These are phyloP conservation scores for Neurospora discreta DNA, from an alignment of 495 filamentous ascomycete species.

Conservation along the genomic window DNA sequence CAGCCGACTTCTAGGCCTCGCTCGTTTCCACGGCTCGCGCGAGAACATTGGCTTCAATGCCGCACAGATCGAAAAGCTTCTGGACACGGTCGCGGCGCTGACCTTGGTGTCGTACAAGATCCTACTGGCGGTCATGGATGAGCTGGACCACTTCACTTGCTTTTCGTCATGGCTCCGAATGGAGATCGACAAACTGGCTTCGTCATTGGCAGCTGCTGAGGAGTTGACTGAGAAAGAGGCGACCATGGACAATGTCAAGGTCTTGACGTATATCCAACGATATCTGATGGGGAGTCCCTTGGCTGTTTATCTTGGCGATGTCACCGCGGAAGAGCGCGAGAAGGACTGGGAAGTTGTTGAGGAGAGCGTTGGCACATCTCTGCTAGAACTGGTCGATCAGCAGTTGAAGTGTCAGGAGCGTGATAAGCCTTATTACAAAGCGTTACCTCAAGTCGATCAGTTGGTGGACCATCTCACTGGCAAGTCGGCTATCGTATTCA, in stretches of 20 bases:
- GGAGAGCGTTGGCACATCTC: constrained; percentile 12
- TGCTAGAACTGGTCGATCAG: constrained; percentile 35
- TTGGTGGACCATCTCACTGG: constrained; percentile 31
- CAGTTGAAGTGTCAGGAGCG: constrained; percentile 34
- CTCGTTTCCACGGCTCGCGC: constrained; percentile 60
- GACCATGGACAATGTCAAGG: constrained; percentile 41
- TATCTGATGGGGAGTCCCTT: constrained; percentile 38
- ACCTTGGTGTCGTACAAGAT: constrained; percentile 65
- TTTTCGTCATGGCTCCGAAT: constrained; percentile 82
- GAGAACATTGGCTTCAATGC: constrained; percentile 51
- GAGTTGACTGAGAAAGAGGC: constrained; percentile 45
- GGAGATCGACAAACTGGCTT: constrained; percentile 59
- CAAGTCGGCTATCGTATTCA: constrained; percentile 32
- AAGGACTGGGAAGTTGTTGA: constrained; percentile 21
- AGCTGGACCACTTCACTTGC: constrained; percentile 62
- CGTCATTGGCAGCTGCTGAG: constrained; percentile 30
- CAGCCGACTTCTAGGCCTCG: constrained; percentile 74
- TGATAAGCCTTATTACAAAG: constrained; percentile 25
- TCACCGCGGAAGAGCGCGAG: constrained; percentile 17
- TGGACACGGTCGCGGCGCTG: constrained; percentile 66
- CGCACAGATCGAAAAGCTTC: constrained; percentile 36
- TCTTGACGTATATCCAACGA: constrained; percentile 41
- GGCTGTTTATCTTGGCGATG: constrained; percentile 27
- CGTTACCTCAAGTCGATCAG: constrained; percentile 32
- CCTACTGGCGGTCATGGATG: constrained; percentile 58